These are phyloP conservation scores for Leucogyrophana mollusca DNA, from an alignment of 768 basidiomycete species.

Conservation along the genomic window DNA sequence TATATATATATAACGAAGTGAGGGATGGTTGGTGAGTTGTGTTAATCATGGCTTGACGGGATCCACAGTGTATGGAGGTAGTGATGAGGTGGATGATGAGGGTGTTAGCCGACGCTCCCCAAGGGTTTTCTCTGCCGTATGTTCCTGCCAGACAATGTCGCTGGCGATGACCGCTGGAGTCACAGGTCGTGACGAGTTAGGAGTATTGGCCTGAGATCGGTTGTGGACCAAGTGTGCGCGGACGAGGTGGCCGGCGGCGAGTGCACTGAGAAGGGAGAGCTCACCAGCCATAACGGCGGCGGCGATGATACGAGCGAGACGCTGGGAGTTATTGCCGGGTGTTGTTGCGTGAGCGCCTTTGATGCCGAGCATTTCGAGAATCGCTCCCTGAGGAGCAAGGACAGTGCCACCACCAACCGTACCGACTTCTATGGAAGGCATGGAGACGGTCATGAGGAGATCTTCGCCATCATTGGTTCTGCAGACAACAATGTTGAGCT, in stretches of 20 bases:
- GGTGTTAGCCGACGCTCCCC: slow-evolving; percentile 23
- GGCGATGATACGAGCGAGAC: slow-evolving; percentile 86
- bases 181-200: slow-evolving; percentile 57
- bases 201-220: slow-evolving; percentile 79
- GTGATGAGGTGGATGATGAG: slow-evolving; percentile 36
- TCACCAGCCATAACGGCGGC: slow-evolving; percentile 98
- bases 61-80: slow-evolving; percentile 40
- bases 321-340: slow-evolving; percentile 89
- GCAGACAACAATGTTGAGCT: slow-evolving; percentile 8
- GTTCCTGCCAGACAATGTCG: slow-evolving; percentile 23
- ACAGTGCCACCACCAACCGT: slow-evolving; percentile 97
- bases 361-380: slow-evolving; percentile 93
- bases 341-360: slow-evolving; percentile 83
- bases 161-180: slow-evolving; percentile 47
- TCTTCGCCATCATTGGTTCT: slow-evolving; percentile 89
- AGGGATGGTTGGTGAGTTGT: neutral
- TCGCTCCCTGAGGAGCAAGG: slow-evolving; percentile 83
- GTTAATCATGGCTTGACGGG: neutral
- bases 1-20: slow-evolving; percentile 1
- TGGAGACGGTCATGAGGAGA: slow-evolving; percentile 87
- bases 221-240: slow-evolving; percentile 93
- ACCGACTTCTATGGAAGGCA: slow-evolving; percentile 99
- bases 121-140: slow-evolving; percentile 8
- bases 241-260: slow-evolving; percentile 94
- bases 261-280: slow-evolving; percentile 84